Evolutionary conservation across 2,329 filamentous ascomycete genomes (phyloP).

Genomic region (Aplosporella prunicola): DNA sequence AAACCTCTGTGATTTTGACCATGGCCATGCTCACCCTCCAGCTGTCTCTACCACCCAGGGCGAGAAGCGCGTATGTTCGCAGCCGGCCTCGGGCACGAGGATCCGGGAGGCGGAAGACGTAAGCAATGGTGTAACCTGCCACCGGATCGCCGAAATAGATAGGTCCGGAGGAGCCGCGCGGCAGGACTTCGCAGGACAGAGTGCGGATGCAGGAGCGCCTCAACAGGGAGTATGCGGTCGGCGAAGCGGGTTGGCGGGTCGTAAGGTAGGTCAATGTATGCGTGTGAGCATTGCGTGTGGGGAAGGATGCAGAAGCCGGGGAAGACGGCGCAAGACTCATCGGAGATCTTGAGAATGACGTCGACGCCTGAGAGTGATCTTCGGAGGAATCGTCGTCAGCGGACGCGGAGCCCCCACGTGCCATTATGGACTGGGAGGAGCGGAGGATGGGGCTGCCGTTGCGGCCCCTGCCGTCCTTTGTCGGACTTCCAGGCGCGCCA

Average conservation of each 20-base stretch:
- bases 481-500: slow-evolving; percentile 43
- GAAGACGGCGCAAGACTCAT: slow-evolving; percentile 22
- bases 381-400: slow-evolving; percentile 24
- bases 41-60: slow-evolving; percentile 47
- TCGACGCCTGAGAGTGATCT: slow-evolving; percentile 29
- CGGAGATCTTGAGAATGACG: slow-evolving; percentile 20
- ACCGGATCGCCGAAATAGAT: slow-evolving; percentile 48
- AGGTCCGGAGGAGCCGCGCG: slow-evolving; percentile 47
- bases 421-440: slow-evolving; percentile 44
- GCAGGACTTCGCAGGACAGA: slow-evolving; percentile 47
- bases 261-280: slow-evolving; percentile 50
- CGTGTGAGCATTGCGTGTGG: slow-evolving; percentile 35
- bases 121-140: slow-evolving; percentile 50
- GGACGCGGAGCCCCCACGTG: slow-evolving; percentile 30
- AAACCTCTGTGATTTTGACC: slow-evolving; percentile 34
- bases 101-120: slow-evolving; percentile 50
- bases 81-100: slow-evolving; percentile 48
- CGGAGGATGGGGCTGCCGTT: slow-evolving; percentile 47
- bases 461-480: slow-evolving; percentile 38
- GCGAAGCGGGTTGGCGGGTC: slow-evolving; percentile 46
- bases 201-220: slow-evolving; percentile 50
- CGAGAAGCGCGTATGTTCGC: slow-evolving; percentile 49
- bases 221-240: slow-evolving; percentile 44
- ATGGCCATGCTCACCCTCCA: slow-evolving; percentile 37
- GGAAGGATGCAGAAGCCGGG: slow-evolving; percentile 35